Base-by-base conservation (phyloP, 2,329 filamentous ascomycete genomes). In the Alternaria novae-zelandiae region DNA sequence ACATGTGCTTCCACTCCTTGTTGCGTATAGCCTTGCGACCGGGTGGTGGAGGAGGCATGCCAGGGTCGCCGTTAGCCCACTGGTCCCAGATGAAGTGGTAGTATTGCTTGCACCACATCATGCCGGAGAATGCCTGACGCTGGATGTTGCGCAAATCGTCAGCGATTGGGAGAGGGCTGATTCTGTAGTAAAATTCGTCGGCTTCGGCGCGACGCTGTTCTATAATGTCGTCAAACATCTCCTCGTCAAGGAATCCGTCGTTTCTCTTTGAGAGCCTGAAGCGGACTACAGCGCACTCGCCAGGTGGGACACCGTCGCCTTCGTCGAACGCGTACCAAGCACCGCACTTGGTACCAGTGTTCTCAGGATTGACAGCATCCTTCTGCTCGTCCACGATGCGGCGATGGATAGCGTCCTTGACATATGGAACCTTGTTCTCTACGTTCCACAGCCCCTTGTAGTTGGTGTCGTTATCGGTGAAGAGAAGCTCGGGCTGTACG, bases 21-120 rank as follows among this genome's bases (percentile, higher is more conserved):
- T 98, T 98, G 64, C 95, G 89, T 60, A 98, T 87, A 3, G 87
- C 86, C 79, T 96, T 97, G 59, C 95, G 87, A 43, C 87, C 86
- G 1, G 91, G 85, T 1, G 95, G 95, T 25, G 96, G 96, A 30
- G 95, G 92, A 46, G 94, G 93, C 84, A 94, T 93, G 51, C 86
- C 87, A 11, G 94, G 94, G 77, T 98, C 95, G 56, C 95, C 95
- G 68, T 97, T 97, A 25, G 94, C 94, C 95, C 95, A 98, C 78
- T 98, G 92, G 69, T 98, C 94, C 93, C 94, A 97, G 73, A 98
- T 89, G 80, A 98, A 97, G 77, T 96, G 89, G 80, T 98, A 98
- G 82, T 93, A 93, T 79, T 98, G 95, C 80, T 98, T 98, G 67
- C 91, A 96, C 95, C 95, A 98, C 86, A 98, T 91, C 95, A 98